Percentiles rank a stretch among this genome's conserved stretches.
Evolutionary conservation across 2,329 filamentous ascomycete genomes (phyloP).

Genomic region (Microdochium bolleyi): DNA sequence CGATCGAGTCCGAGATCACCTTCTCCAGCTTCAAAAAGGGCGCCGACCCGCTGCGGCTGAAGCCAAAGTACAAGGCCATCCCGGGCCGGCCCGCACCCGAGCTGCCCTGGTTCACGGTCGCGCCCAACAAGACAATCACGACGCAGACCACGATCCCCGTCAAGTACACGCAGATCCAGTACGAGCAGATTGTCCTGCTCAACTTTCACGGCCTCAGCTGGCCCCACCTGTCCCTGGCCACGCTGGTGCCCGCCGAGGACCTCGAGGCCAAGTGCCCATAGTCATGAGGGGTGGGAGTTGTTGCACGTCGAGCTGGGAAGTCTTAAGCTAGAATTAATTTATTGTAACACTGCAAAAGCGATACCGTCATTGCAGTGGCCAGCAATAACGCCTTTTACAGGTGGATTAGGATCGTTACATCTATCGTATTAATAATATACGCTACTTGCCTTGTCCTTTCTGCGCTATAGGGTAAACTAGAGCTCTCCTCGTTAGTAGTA

Average conservation of each 20-base stretch:
- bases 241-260: background rate
- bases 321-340: background rate
- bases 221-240: background rate
- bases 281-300: background rate
- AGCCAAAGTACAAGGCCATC: background rate
- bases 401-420: too few relatives aligned
- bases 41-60: background rate
- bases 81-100: background rate
- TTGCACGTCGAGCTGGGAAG: background rate
- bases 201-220: background rate
- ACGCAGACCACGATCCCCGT: conserved; percentile 3
- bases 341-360: too few relatives aligned
- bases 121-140: background rate
- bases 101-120: background rate
- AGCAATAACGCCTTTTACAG: too few relatives aligned
- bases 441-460: background rate
- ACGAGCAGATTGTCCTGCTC: conserved; percentile 17
- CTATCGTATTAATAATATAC: background rate
- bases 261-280: background rate
- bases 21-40: background rate
- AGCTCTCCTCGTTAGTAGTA: background rate
- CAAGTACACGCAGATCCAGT: conserved; percentile 24
- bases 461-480: background rate
- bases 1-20: background rate
- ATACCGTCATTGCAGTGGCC: too few relatives aligned